Evolutionary conservation across 108 stramenopile species (phyloP), one percentile per base, ranked within the genome.

Genomic region (Conticribra weissflogii): DNA sequence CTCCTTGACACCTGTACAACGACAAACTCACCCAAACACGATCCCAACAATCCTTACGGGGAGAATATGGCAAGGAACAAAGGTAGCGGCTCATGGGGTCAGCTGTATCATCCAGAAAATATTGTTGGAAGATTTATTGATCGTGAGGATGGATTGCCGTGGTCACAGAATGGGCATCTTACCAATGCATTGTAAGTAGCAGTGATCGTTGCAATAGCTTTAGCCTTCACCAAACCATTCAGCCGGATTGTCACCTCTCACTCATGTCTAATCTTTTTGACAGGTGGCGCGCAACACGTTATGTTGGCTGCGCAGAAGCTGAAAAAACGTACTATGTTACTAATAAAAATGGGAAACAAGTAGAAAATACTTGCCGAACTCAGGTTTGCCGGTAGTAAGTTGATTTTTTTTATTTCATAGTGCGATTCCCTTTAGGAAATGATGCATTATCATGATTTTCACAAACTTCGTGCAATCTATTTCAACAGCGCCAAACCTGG

Each of bases 201-300:
- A n/a, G n/a, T n/a, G n/a, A n/a, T n/a, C n/a, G n/a, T n/a, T n/a
- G n/a, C n/a, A n/a, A n/a, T n/a, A n/a, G n/a, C n/a, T n/a, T n/a
- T n/a, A n/a, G n/a, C n/a, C n/a, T n/a, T n/a, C n/a, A n/a, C n/a
- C n/a, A n/a, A n/a, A n/a, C n/a, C n/a, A n/a, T n/a, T n/a, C n/a
- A n/a, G n/a, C n/a, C n/a, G n/a, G n/a, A n/a, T n/a, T n/a, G n/a
- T n/a, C n/a, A n/a, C n/a, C n/a, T n/a, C n/a, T n/a, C n/a, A n/a
- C n/a, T n/a, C n/a, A n/a, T n/a, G n/a, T n/a, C n/a, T n/a, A n/a
- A n/a, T n/a, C n/a, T n/a, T n/a, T n/a, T n/a, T n/a, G n/a, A n/a
- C n/a, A n/a, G n/a, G n/a, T 73, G 72, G 72, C 30, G 72, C 21
- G 72, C 72, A 32, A 73, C 72, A 27, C 54, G 63, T 14, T 73